Conservation (phyloP, 495 filamentous ascomycete genomes). For the Hypoxylon crocopeplum region DNA sequence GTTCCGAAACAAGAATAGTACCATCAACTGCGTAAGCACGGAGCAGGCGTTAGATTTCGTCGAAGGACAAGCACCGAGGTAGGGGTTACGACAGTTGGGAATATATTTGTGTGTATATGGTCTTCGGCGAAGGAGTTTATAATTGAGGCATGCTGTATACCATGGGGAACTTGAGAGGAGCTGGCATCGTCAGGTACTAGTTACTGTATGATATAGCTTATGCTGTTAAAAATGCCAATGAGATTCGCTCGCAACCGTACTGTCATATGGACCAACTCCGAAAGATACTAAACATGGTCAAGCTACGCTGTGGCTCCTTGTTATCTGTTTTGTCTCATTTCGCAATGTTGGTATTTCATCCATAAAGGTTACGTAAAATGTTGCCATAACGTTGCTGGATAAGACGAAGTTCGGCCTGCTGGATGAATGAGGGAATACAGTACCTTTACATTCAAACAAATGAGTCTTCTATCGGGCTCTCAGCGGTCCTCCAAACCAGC, state of each 20-base stretch:
- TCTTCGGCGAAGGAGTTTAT: slow-evolving; percentile 18
- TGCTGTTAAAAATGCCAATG: slow-evolving; percentile 22
- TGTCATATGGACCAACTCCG: no score
- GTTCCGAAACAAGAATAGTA: slow-evolving; percentile 91
- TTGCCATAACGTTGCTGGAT: no score
- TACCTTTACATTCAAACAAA: no score
- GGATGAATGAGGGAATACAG: no score
- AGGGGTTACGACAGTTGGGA: slow-evolving; percentile 4
- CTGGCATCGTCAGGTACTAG: background rate
- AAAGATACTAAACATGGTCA: background rate
- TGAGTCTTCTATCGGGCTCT: no score
- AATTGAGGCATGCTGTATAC: slow-evolving; percentile 24
- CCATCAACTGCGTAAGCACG: slow-evolving; percentile 84
- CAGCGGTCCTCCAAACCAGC: background rate
- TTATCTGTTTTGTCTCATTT: background rate
- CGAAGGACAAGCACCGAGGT: slow-evolving; percentile 66
- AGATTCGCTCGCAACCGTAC: slow-evolving; percentile 1
- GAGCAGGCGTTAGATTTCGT: slow-evolving; percentile 94
- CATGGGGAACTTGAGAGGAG: slow-evolving; percentile 5
- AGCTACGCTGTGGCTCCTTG: background rate
- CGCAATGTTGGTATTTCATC: no score
- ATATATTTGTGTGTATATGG: slow-evolving; percentile 14
- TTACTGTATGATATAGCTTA: slow-evolving; percentile 13
- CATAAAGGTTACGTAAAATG: no score
- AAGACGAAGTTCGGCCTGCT: no score